Conservation (phyloP, 495 filamentous ascomycete genomes). For the Durotheca rogersii region DNA sequence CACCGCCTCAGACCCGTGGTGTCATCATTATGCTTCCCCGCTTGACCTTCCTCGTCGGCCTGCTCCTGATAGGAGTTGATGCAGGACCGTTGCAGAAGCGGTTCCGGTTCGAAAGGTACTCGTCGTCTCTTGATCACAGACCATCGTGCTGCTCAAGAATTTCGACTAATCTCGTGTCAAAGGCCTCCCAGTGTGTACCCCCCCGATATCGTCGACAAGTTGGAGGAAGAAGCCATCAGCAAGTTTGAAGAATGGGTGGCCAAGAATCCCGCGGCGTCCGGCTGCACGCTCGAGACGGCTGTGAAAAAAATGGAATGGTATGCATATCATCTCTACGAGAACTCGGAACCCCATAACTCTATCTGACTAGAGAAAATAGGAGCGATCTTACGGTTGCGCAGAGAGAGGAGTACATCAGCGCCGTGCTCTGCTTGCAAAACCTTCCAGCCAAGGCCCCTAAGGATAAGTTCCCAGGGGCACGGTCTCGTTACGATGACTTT, state of each 20-base stretch:
- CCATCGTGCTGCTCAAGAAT: no score
- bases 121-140: no score
- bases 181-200: no score
- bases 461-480: constrained; percentile 49
- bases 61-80: no score
- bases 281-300: constrained; percentile 51
- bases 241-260: constrained; percentile 41
- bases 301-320: constrained; percentile 55
- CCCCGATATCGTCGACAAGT: constrained; percentile 42
- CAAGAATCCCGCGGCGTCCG: constrained; percentile 35
- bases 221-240: constrained; percentile 40
- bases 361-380: constrained; percentile 41
- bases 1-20: no score
- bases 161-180: no score
- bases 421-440: constrained; percentile 50
- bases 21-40: no score
- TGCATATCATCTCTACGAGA: background rate
- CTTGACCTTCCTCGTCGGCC: no score
- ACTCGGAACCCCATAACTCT: constrained; percentile 8
- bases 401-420: constrained; percentile 48
- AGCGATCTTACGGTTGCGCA: constrained; percentile 38
- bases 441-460: constrained; percentile 44
- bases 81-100: no score
- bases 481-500: constrained; percentile 56
- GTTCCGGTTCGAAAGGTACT: no score